Percentiles rank a stretch among this genome's conserved stretches.
Evolutionary conservation across 2,329 filamentous ascomycete species (phyloP).

Genomic region (Trichoderma polysporum): DNA sequence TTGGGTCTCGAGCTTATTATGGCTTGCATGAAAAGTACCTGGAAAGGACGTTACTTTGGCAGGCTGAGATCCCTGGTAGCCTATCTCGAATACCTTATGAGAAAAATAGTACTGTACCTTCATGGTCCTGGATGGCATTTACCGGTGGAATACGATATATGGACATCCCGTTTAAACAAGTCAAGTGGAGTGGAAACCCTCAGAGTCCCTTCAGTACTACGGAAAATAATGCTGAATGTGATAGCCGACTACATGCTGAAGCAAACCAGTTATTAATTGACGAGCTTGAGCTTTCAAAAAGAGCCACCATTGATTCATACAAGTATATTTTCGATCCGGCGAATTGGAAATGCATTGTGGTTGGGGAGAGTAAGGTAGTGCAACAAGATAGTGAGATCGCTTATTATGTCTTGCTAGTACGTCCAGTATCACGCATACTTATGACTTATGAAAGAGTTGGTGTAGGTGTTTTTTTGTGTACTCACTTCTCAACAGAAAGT

Average conservation of each 20-base stretch:
- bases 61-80: not conserved
- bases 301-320: not conserved
- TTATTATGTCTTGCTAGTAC: not conserved
- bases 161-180: not conserved
- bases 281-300: not conserved
- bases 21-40: not conserved
- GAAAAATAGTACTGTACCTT: not conserved
- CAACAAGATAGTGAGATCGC: not conserved
- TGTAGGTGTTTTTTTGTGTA: not conserved
- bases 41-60: not conserved
- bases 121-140: conserved; percentile 2
- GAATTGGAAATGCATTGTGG: not conserved
- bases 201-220: not conserved
- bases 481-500: not conserved
- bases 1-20: not conserved
- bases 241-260: not conserved
- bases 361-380: not conserved
- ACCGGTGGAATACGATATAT: not conserved
- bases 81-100: not conserved
- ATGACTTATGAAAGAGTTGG: not conserved
- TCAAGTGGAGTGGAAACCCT: not conserved
- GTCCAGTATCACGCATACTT: not conserved
- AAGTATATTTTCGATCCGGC: not conserved
- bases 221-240: not conserved
- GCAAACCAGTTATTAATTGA: not conserved